Conservation (phyloP, 768 basidiomycete species). For the Obba rivulosa region DNA sequence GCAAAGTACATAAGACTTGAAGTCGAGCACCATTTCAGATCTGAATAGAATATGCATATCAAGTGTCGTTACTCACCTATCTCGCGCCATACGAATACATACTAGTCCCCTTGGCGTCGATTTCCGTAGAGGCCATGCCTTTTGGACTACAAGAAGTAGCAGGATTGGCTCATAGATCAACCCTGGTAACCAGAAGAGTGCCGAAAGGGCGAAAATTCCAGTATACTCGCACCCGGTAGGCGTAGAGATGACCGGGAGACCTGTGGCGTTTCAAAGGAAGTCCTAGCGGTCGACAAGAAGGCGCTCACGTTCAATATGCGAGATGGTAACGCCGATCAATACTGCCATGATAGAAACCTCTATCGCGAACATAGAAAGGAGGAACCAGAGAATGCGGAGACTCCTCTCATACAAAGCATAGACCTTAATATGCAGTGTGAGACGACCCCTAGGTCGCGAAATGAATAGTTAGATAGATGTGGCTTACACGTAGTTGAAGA, state of each 20-base stretch:
- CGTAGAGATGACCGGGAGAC: constrained; percentile 16
- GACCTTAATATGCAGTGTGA: constrained; percentile 1
- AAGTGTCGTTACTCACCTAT: too few species aligned
- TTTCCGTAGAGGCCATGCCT: constrained; percentile 7
- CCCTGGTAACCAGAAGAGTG: constrained; percentile 7
- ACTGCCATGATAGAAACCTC: constrained; percentile 8
- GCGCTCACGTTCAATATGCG: constrained; percentile 5
- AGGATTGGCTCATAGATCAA: constrained; percentile 22
- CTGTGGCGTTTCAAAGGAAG: too few species aligned
- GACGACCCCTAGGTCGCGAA: neutral
- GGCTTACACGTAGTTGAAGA: too few species aligned
- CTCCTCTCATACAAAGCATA: constrained; percentile 12
- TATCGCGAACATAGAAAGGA: constrained; percentile 2
- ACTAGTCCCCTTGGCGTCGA: constrained; percentile 1
- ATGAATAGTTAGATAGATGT: too few species aligned
- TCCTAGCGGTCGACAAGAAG: too few species aligned
- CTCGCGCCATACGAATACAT: constrained; percentile 4
- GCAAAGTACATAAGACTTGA: too few species aligned
- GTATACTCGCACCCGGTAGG: constrained; percentile 18
- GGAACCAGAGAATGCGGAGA: constrained; percentile 4
- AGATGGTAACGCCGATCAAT: constrained; percentile 9
- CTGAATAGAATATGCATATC: too few species aligned
- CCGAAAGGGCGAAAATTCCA: neutral
- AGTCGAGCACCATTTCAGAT: too few species aligned
- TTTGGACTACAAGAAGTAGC: constrained; percentile 17